These are phyloP conservation scores for Pseudonitzschia delicatissima DNA, from an alignment of 108 stramenopile species.

Conservation along the genomic window DNA sequence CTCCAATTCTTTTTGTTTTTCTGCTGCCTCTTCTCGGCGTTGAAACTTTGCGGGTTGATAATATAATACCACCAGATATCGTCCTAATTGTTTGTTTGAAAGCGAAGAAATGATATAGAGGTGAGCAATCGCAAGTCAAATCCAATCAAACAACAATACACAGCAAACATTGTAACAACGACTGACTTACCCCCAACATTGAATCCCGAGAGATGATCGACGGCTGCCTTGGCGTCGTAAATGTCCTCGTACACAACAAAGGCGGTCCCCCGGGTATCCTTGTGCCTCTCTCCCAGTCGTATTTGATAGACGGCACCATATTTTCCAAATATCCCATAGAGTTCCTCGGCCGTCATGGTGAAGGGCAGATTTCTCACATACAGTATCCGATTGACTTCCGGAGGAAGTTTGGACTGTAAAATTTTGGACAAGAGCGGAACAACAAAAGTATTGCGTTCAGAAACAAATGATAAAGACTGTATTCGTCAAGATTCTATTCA, in stretches of 20 bases:
- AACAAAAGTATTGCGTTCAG: neutral
- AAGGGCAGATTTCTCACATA: conserved; percentile 99
- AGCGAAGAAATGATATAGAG: neutral
- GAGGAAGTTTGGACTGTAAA: conserved; percentile 82
- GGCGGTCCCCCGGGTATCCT: conserved; percentile 95
- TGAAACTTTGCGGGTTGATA: conserved; percentile 90
- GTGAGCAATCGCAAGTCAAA: neutral
- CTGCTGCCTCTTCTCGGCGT: conserved; percentile 61
- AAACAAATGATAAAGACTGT: neutral
- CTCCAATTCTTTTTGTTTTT: conserved; percentile 91
- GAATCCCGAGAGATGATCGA: conserved; percentile 96
- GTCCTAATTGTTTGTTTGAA: neutral
- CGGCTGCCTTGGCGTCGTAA: conserved; percentile 97
- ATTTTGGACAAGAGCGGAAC: neutral
- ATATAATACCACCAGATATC: conserved; percentile 59
- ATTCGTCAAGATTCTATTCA: neutral
- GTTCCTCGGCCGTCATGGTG: conserved; percentile 93
- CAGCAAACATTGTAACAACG: conserved; percentile 66
- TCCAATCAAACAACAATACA: neutral
- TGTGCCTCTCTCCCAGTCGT: conserved; percentile 74
- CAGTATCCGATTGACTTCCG: conserved; percentile 95
- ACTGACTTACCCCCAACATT: conserved; percentile 97
- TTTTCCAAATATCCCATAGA: conserved; percentile 99
- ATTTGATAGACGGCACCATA: conserved; percentile 98
- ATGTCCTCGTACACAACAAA: conserved; percentile 97